Evolutionary conservation across 2,329 filamentous ascomycete species (phyloP).

Genomic region (Xylariaceae sp.): DNA sequence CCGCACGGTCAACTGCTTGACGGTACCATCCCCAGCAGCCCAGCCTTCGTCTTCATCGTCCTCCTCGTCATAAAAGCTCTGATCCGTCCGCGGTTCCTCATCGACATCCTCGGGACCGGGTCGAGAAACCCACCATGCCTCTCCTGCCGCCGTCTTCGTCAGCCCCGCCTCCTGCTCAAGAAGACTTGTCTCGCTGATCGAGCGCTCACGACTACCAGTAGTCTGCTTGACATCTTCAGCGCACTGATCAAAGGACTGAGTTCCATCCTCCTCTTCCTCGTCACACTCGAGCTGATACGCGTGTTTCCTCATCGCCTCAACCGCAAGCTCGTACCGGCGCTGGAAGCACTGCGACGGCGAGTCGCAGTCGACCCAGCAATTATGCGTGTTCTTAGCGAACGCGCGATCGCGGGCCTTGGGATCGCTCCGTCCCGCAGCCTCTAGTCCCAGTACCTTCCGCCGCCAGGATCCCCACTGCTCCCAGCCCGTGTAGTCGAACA

Average conservation of each 20-base stretch:
- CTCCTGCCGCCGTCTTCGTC: constrained; percentile 7
- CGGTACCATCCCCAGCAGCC: not conserved
- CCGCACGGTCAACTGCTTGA: constrained; percentile 13
- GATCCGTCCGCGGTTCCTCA: not conserved
- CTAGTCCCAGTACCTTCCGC: constrained; percentile 27
- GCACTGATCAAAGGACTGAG: not conserved
- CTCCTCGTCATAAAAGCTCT: not conserved
- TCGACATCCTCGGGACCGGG: not conserved
- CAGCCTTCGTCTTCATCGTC: not conserved
- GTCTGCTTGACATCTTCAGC: constrained; percentile 14
- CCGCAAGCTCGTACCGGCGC: constrained; percentile 40
- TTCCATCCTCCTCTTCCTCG: constrained; percentile 17
- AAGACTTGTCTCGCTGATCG: too few relatives aligned
- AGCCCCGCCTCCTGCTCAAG: constrained; percentile 3
- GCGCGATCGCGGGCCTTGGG: constrained; percentile 20
- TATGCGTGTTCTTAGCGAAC: constrained; percentile 22
- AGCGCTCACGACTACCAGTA: too few relatives aligned
- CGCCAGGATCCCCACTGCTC: constrained; percentile 32
- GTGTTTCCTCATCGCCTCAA: constrained; percentile 37
- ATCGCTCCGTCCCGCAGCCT: constrained; percentile 31
- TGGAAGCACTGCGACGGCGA: constrained; percentile 44
- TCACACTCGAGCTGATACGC: not conserved
- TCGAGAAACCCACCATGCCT: constrained; percentile 15
- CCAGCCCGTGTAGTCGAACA: constrained; percentile 33
- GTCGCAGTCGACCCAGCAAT: constrained; percentile 30